Conservation (phyloP, 768 basidiomycete species). For the Gelatoporia subvermispora region DNA sequence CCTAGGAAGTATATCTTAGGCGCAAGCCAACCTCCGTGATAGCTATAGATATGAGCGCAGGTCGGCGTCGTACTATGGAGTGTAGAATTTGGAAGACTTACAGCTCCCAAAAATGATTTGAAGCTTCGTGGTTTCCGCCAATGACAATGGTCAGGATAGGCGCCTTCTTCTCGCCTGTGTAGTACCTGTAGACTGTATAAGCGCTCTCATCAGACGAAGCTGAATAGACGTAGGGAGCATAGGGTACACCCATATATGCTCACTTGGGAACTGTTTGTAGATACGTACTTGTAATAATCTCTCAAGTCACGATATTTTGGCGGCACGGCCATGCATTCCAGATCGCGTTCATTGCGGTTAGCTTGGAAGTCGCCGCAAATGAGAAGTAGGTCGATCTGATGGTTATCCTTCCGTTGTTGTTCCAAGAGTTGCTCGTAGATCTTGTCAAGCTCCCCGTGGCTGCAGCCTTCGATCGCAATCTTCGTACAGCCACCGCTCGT, state of each 20-base stretch:
- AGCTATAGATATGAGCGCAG: slow-evolving; percentile 39
- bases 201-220: not conserved
- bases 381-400: slow-evolving; percentile 79
- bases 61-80: not conserved
- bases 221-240: not conserved
- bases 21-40: slow-evolving; percentile 95
- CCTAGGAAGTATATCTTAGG: slow-evolving; percentile 97
- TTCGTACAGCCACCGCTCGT: slow-evolving; percentile 21
- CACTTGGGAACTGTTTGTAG: no score
- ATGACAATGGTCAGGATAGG: slow-evolving; percentile 90
- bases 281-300: slow-evolving; percentile 73
- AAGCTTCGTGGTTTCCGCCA: slow-evolving; percentile 97
- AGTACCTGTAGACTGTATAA: slow-evolving; percentile 57
- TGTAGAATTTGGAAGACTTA: slow-evolving; percentile 32
- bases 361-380: slow-evolving; percentile 98
- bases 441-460: slow-evolving; percentile 86
- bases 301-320: slow-evolving; percentile 82
- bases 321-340: slow-evolving; percentile 89
- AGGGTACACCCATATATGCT: slow-evolving; percentile 1
- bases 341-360: slow-evolving; percentile 76
- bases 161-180: slow-evolving; percentile 75
- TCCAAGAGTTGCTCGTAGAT: slow-evolving; percentile 71
- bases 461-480: slow-evolving; percentile 93
- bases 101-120: slow-evolving; percentile 96
- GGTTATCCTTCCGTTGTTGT: slow-evolving; percentile 57